These are phyloP conservation scores for Immersiella caudata DNA, from an alignment of 495 filamentous ascomycete species.

Conservation along the genomic window DNA sequence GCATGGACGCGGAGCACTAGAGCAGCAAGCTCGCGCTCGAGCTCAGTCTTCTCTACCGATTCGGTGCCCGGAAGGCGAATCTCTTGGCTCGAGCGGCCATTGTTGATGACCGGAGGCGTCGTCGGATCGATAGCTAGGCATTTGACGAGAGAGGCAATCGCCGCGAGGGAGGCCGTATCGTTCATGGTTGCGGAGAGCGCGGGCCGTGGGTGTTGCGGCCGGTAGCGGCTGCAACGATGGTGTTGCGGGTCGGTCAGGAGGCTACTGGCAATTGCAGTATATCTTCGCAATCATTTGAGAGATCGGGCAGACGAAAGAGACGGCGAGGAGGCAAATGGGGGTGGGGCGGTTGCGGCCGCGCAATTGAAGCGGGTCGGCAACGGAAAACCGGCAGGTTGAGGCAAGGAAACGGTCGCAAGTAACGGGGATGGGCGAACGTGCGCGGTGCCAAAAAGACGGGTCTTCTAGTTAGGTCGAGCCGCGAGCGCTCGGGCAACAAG, in stretches of 20 bases:
- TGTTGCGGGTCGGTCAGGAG: constrained; percentile 9
- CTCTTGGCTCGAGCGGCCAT: constrained; percentile 43
- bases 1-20: constrained; percentile 68
- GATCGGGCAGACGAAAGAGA: constrained; percentile 7
- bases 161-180: constrained; percentile 58
- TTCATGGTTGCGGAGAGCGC: constrained; percentile 48
- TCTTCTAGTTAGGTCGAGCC: not conserved
- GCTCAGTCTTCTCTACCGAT: constrained; percentile 63
- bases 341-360: not conserved
- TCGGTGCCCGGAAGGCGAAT: constrained; percentile 66
- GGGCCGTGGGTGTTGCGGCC: constrained; percentile 23
- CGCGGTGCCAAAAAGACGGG: not conserved
- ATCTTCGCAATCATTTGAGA: not conserved
- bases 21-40: constrained; percentile 72
- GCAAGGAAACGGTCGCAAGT: constrained; percentile 6
- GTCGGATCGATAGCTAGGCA: constrained; percentile 58
- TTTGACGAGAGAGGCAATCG: constrained; percentile 64
- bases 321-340: not conserved
- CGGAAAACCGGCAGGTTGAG: constrained; percentile 1
- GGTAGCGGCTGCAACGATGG: constrained; percentile 21
- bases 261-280: not conserved
- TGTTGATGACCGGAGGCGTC: constrained; percentile 31
- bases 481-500: not conserved
- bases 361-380: constrained; percentile 11
- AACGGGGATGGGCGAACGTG: not conserved